Evolutionary conservation across 2,329 filamentous ascomycete genomes (phyloP), one percentile per base, ranked within the genome.

Genomic region (Apiospora saccharicola): DNA sequence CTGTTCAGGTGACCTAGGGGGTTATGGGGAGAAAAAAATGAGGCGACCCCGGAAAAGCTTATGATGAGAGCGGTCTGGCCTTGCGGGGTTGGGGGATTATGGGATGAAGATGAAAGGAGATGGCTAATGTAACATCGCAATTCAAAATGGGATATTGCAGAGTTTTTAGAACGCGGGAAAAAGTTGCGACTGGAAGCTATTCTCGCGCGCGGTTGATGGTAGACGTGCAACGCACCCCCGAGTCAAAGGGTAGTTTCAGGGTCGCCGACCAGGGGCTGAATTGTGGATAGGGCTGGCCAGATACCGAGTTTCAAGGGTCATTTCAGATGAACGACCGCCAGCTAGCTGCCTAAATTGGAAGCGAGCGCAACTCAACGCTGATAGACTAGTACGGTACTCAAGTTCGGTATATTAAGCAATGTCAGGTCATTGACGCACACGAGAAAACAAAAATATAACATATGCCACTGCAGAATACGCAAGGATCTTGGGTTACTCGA

Each of bases 281-380:
- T 41, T 64, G 57, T 64, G 57, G 57, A 41, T 64, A 64, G 57
- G 34, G 57, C 57, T n/a, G 57, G 22, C 34, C 19, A 64, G 34
- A 64, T 64, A 41, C 19, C 57, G 57, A 64, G 57, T 64, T 64
- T 64, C 57, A 64, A 64, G 57, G 57, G 57, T 41, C 34, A 64
- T 41, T n/a, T 64, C 57, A 64, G 57, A 41, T 41, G 57, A 64
- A 64, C 57, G 13, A 47, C 44, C 44, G 16, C 4, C 22, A 47
- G 44, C 44, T 47, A 8, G 44, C 44, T 47, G 7, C 16, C 46
- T 10, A n/a, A 19, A 4, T 16, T 37, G 19, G 26, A 37, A 37
- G 19, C 16, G 30, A 61, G 16, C 19, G 46, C 19, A n/a, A n/a
- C 46, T 49, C 46, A 49, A 10, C 44, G 44, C 6, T 22, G 44